Conservation (phyloP, 129 eudicot genomes). For the Silybum marianum region DNA sequence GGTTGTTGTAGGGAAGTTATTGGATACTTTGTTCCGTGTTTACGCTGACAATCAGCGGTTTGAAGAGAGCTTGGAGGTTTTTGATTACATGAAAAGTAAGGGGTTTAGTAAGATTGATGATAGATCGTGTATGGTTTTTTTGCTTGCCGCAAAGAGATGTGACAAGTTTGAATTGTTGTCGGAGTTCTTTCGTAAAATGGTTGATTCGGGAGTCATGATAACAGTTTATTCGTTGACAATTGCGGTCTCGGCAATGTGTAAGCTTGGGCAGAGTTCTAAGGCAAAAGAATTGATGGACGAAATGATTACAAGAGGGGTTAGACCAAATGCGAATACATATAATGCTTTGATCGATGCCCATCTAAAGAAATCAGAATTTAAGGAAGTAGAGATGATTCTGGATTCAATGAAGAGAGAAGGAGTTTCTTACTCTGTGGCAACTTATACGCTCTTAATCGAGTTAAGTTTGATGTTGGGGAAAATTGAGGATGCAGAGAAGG, state of each 20-base stretch:
- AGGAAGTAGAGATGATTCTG: constrained; percentile 44
- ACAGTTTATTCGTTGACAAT: constrained; percentile 74
- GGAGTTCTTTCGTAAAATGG: constrained; percentile 59
- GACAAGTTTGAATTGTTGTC: constrained; percentile 38
- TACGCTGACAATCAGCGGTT: constrained; percentile 66
- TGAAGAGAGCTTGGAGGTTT: constrained; percentile 58
- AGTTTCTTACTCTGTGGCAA: constrained; percentile 47
- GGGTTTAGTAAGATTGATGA: constrained; percentile 67
- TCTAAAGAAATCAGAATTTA: constrained; percentile 47
- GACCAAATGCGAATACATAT: constrained; percentile 69
- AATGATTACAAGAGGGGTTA: constrained; percentile 45
- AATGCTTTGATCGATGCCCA: constrained; percentile 60
- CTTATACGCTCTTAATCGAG: constrained; percentile 64
- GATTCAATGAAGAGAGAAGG: constrained; percentile 62
- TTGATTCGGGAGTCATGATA: constrained; percentile 57
- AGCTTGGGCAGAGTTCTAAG: constrained; percentile 43
- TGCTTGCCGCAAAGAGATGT: constrained; percentile 66
- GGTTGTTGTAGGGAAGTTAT: constrained; percentile 45
- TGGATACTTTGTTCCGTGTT: constrained; percentile 82
- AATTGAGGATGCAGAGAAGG: constrained; percentile 55
- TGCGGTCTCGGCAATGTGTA: constrained; percentile 68
- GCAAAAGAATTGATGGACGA: constrained; percentile 60
- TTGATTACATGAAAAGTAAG: constrained; percentile 58
- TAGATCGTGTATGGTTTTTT: constrained; percentile 84
- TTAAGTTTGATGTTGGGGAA: constrained; percentile 35